phyloP scores from a whole-genome alignment of 2,329 filamentous ascomycete species.

The Monilinia vaccinii-corymbosi region DNA sequence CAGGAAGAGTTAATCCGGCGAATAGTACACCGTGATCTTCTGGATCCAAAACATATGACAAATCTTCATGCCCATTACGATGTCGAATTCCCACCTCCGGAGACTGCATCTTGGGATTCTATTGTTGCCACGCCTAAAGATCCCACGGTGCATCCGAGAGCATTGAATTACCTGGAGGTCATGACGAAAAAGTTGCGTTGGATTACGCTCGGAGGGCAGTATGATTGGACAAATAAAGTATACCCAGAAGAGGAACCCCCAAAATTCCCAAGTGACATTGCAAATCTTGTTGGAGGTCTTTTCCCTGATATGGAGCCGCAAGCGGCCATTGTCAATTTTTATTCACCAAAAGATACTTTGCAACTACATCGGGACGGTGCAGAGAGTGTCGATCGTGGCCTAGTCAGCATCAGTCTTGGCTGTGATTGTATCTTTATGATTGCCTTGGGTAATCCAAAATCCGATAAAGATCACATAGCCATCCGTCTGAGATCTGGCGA shows the following conservation, averaged over 20 bases:
- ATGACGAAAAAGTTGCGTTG: constrained; percentile 78
- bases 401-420: constrained; percentile 81
- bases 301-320: constrained; percentile 74
- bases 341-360: constrained; percentile 81
- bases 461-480: constrained; percentile 40
- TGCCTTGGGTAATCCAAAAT: constrained; percentile 39
- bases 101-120: neutral
- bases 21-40: constrained; percentile 70
- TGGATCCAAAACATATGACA: constrained; percentile 65
- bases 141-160: constrained; percentile 56
- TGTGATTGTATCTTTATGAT: constrained; percentile 88
- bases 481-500: constrained; percentile 75
- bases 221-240: constrained; percentile 84
- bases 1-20: constrained; percentile 64
- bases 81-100: constrained; percentile 47
- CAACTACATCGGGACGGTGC: constrained; percentile 92
- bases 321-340: constrained; percentile 90
- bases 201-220: constrained; percentile 91
- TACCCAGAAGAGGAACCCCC: constrained; percentile 66
- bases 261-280: constrained; percentile 65
- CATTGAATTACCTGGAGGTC: constrained; percentile 59
- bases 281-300: constrained; percentile 53
- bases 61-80: constrained; percentile 83
- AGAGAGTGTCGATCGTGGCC: constrained; percentile 66
- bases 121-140: constrained; percentile 61